Evolutionary conservation across 2,329 filamentous ascomycete genomes (phyloP), one percentile per base, ranked within the genome.

Genomic region (Periconia sp.): DNA sequence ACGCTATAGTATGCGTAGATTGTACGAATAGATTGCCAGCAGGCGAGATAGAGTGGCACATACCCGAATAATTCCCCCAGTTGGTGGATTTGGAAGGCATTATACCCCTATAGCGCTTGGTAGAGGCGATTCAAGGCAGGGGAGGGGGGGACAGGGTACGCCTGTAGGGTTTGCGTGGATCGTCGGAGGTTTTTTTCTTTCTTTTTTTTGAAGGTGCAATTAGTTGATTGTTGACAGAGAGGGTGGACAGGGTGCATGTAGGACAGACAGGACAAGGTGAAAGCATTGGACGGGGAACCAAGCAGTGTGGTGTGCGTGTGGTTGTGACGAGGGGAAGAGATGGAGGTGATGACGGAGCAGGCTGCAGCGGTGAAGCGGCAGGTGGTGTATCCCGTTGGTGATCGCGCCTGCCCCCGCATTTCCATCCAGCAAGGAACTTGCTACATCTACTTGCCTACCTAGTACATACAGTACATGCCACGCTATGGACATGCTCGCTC

Each of bases 41-140:
- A 49, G 57, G 50, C 43, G 51, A 40, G 42, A 43, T 49, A 60
- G 41, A 56, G 55, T 61, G 52, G 48, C 47, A 59, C 54, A 44
- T 58, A 66, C 66, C 59, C 49, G 56, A 57, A 55, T 73, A 72
- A 55, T 73, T 73, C 49, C 71, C 70, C 60, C 60, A 69, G 55
- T 57, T 56, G 52, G 70, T 68, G 53, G 66, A 53, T 65, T 69
- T 70, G 53, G 56, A 45, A 20, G 53, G 30, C 53, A 51, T 55
- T 41, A 31, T 41, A 40, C n/a, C 23, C 30, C 6, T 44, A 37
- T 37, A 37, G 33, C 11, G 33, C 13, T 37, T 37, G 33, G 33
- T 37, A 37, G 33, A 11, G 33, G 33, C 13, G 33, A 5, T 37
- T 14, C 23, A 27, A 27, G 23, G 10, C 18, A 8, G 42, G 45